Base-by-base conservation (phyloP, 2,329 filamentous ascomycete species). In the Trichoderma harzianum region DNA sequence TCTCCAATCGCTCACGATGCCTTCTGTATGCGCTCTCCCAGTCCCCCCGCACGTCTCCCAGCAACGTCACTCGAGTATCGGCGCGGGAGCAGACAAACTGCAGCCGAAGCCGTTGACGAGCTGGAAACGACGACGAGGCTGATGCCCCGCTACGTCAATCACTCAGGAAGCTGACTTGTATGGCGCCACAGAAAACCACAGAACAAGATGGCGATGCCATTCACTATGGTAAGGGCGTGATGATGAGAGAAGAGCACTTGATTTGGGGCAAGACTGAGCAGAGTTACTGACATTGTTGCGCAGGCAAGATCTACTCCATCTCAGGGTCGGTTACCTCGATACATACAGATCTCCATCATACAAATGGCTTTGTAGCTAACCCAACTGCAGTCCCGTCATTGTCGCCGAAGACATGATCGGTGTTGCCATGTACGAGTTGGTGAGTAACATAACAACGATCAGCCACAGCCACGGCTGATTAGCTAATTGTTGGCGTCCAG, bases 361-460 rank as follows among this genome's bases (percentile, higher is more conserved):
- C 7, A 26, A 28, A 14, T 51, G 39, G 36, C 47, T 66, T 53
- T 32, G 32, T 67, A 58, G 64, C 76, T 76, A 75, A 78, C 72
- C 74, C 72, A 32, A 70, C 62, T 63, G 57, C 76, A 91, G 93
- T 77, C 96, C 96, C 80, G 96, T 99, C 87, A 92, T 99, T 79
- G 89, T 99, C 78, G 96, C 95, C 81, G 95, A 98, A 86, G 91
- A 98, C 84, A 97, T 99, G 95, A 94, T 95, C 80, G 96, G 96
- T 83, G 96, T 96, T 88, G 95, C 96, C 83, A 99, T 99, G 96
- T 98, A 98, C 90, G 96, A 99, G 86, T 88, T 99, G 86, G 94
- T 94, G 87, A 78, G 90, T 82, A 36, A 39, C 14, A 36, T 12
- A 24, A 24, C 28, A n/a, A 53, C n/a, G 7, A 32, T 30, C 24